These are phyloP conservation scores for Heterobasidion occidentale DNA, from an alignment of 1,284 basidiomycete genomes.

Conservation along the genomic window DNA sequence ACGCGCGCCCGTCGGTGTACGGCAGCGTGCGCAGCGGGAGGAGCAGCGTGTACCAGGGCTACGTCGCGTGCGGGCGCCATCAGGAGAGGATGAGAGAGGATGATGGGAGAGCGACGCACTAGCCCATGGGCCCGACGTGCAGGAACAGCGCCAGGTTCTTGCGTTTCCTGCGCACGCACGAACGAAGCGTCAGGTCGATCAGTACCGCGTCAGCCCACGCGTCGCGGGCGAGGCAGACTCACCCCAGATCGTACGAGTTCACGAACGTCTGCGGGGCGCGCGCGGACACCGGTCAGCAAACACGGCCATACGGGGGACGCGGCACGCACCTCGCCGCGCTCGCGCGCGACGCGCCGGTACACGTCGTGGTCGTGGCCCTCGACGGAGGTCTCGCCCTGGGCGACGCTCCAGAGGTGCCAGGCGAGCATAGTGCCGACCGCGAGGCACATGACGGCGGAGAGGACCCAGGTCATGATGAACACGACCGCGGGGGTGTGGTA, in stretches of 20 bases:
- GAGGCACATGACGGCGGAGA: conserved; percentile 66
- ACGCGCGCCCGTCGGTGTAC: conserved; percentile 81
- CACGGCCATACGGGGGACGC: background rate
- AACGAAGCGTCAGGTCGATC: background rate
- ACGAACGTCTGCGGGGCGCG: conserved; percentile 54
- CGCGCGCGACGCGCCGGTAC: conserved; percentile 65
- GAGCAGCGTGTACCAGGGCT: conserved; percentile 71
- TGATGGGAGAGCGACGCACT: conserved; percentile 44
- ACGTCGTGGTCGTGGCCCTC: conserved; percentile 85
- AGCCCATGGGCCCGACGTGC: conserved; percentile 74
- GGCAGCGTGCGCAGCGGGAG: conserved; percentile 78
- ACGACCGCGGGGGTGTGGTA: conserved; percentile 58
- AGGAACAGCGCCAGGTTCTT: conserved; percentile 85
- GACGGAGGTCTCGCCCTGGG: conserved; percentile 83
- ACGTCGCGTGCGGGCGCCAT: conserved; percentile 1
- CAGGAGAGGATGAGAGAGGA: background rate
- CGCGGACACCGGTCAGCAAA: background rate
- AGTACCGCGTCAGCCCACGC: background rate
- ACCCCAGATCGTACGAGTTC: conserved; percentile 91
- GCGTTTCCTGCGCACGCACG: conserved; percentile 27
- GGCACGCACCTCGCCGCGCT: conserved; percentile 56
- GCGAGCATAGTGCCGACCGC: conserved; percentile 75
- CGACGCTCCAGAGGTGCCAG: conserved; percentile 78
- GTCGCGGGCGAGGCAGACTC: too few species aligned
- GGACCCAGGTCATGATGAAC: conserved; percentile 75